Evolutionary conservation across 1,139 yeast genomes (phyloP), one percentile per base, ranked within the genome.

Genomic region (Lodderomyces jiufengensis): DNA sequence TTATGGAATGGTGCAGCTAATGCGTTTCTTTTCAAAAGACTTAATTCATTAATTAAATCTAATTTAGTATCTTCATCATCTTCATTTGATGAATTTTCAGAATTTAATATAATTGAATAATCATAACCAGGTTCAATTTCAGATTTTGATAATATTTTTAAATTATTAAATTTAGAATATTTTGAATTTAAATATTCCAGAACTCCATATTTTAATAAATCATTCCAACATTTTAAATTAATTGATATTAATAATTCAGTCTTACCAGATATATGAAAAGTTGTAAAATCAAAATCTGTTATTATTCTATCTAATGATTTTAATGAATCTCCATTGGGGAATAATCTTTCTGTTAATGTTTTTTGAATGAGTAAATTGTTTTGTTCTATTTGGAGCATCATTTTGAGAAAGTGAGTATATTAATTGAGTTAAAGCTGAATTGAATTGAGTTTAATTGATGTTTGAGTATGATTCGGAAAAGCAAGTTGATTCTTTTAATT

Each of bases 251-350:
- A 66, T 41, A 87, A 63, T 56, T 76, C 66, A 30, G 78, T 63
- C 68, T 78, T 84, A 51, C 69, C 72, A 33, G 95, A 83, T 45
- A 94, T 70, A 61, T 90, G 97, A 63, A 84, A 88, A 22, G 95
- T 85, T 40, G 96, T 95, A 64, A 88, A 88, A 61, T 92, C 98
- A 54, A 92, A 92, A 65, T 92, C 99, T 25, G 95, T 82, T 45
- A 92, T 78, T 46, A 92, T 78, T 58, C 97, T 78, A 61, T 92
- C 97, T 50, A 92, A 73, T n/a, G 84, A 70, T 43, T 78, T 68
- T 31, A 53, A 42, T 12, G 52, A 37, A 11, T 59, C 75, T 9
- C 51, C 46, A 6, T 48, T 57, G 2, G 63, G 57, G 34, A 56
- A 55, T 32, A 68, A 50, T 38, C 64, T 53, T 38, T 68, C 74